A percentile compares a stretch with the other conserved stretches of the same genome.
Evolutionary conservation across 2,329 filamentous ascomycete genomes (phyloP).

Genomic region (Ceratocystis alfenasii): DNA sequence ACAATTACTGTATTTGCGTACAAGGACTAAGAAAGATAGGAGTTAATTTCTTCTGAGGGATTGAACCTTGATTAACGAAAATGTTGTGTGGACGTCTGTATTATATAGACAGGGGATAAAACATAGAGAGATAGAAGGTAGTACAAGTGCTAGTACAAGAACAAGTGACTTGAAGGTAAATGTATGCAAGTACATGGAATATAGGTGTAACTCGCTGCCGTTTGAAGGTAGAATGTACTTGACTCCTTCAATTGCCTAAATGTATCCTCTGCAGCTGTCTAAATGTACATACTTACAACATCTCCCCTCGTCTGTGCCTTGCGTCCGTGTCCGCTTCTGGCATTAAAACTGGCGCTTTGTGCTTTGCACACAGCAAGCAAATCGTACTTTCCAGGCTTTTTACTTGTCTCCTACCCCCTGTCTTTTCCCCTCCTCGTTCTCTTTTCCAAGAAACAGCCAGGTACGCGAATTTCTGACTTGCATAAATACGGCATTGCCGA

Average conservation of each 20-base stretch:
- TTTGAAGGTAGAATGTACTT: no score
- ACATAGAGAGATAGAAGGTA: no score
- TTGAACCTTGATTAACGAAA: neutral
- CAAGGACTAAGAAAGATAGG: neutral
- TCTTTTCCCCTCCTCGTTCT: neutral
- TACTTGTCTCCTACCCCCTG: neutral
- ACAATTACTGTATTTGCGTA: neutral
- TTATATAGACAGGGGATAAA: no score
- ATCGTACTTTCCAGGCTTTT: no score
- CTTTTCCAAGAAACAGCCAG: neutral
- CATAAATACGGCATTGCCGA: slow-evolving; percentile 9
- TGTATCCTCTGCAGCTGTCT: neutral
- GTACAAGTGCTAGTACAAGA: no score
- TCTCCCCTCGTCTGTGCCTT: neutral
- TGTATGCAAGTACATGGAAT: no score
- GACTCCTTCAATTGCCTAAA: no score
- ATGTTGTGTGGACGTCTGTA: neutral
- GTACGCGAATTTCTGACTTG: neutral
- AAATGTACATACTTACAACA: neutral
- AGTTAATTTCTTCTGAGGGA: no score
- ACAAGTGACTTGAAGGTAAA: no score
- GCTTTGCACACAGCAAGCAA: no score
- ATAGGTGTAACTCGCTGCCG: no score
- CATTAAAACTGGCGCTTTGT: neutral
- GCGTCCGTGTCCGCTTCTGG: neutral